phyloP scores from a whole-genome alignment of 441 rosid species.

The Omphalea diandra region DNA sequence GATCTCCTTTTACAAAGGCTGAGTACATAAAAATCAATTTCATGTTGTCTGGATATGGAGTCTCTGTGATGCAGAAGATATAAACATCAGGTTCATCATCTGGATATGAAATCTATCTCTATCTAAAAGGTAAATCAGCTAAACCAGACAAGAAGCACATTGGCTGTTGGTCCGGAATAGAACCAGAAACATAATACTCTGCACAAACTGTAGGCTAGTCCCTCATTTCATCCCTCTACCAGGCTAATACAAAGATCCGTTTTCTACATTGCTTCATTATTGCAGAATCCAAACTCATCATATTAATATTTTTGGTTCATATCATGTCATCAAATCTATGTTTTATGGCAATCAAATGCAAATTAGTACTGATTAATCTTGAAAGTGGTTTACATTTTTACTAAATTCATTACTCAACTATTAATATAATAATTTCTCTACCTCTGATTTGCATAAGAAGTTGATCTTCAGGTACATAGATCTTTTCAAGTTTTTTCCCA shows the following conservation, averaged over 20 bases:
- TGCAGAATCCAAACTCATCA: neutral
- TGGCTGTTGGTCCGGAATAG: neutral
- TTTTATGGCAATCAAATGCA: neutral
- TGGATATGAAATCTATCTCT: constrained; percentile 35
- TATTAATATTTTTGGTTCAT: neutral
- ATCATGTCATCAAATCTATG: neutral
- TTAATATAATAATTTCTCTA: constrained; percentile 9
- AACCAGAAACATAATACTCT: neutral
- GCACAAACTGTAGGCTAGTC: neutral
- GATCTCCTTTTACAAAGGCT: constrained; percentile 56
- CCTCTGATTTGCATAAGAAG: constrained; percentile 51
- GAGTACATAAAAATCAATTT: constrained; percentile 50
- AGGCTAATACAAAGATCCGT: neutral
- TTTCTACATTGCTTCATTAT: neutral
- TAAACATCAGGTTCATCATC: neutral
- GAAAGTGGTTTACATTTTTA: neutral
- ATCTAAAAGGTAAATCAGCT: neutral
- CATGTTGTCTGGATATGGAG: constrained; percentile 52
- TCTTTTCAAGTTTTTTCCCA: constrained; percentile 42
- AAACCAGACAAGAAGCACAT: neutral
- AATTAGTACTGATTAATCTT: neutral
- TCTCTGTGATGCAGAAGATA: constrained; percentile 39
- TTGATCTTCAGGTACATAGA: constrained; percentile 40
- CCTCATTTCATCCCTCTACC: neutral
- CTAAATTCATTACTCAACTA: neutral